Conservation (phyloP, 2,329 filamentous ascomycete genomes). For the Arthrinium phaeospermum region DNA sequence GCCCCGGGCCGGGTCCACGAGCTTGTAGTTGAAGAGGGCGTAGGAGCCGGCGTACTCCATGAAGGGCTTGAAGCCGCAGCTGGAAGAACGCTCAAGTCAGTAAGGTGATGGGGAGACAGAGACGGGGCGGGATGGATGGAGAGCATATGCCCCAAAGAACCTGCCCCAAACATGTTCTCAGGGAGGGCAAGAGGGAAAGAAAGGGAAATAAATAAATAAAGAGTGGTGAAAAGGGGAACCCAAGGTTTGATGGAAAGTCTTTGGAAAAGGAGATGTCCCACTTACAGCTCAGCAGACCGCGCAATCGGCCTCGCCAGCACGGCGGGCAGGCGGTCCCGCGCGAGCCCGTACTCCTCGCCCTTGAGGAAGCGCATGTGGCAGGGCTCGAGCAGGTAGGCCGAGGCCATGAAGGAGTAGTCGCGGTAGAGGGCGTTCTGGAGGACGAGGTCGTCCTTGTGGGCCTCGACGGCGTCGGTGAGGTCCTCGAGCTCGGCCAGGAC, state of each 20-base stretch:
- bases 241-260: not conserved
- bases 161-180: not conserved
- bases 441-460: conserved; percentile 74
- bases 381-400: conserved; percentile 88
- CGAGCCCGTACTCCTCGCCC: conserved; percentile 79
- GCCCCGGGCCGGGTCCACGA: conserved; percentile 60
- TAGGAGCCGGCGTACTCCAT: conserved; percentile 82
- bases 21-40: conserved; percentile 71
- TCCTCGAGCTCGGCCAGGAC: conserved; percentile 78
- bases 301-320: conserved; percentile 83
- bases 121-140: not conserved
- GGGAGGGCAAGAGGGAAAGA: not conserved
- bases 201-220: not conserved
- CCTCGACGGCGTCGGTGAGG: conserved; percentile 74
- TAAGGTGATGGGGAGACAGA: not conserved
- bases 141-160: not conserved
- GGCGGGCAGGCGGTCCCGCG: conserved; percentile 73
- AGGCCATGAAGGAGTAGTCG: conserved; percentile 90
- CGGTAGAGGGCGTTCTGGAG: conserved; percentile 86
- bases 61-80: conserved; percentile 83
- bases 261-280: conserved; percentile 33
- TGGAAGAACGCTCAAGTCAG: conserved; percentile 25
- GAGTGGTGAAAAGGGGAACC: not conserved
- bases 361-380: conserved; percentile 78
- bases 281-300: conserved; percentile 84